phyloP scores from a whole-genome alignment of 2,329 filamentous ascomycete genomes.

The Knoxdaviesia capensis region DNA sequence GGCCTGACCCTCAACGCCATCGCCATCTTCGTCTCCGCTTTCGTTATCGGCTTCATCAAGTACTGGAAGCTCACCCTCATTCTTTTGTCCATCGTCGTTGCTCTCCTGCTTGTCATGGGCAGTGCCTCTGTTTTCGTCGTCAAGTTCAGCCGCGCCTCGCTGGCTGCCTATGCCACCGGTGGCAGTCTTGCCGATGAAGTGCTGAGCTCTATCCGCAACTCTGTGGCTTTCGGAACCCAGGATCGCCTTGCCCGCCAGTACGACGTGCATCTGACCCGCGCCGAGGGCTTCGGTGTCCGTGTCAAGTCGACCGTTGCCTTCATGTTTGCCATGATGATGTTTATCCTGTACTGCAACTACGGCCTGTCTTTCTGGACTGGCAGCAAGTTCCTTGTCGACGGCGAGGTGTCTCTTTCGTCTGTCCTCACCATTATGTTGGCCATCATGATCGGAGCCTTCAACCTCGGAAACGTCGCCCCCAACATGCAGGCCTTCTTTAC shows the following conservation, averaged over 20 bases:
- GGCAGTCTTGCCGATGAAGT: slow-evolving; percentile 88
- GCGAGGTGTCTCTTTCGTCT: slow-evolving; percentile 43
- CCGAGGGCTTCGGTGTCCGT: slow-evolving; percentile 57
- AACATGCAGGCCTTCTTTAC: slow-evolving; percentile 75
- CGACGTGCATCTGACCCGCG: slow-evolving; percentile 50
- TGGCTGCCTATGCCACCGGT: slow-evolving; percentile 64
- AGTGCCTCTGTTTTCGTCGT: slow-evolving; percentile 54
- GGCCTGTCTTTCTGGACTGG: slow-evolving; percentile 80
- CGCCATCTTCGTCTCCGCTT: slow-evolving; percentile 71
- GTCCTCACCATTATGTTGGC: slow-evolving; percentile 77
- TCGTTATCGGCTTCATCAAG: slow-evolving; percentile 75
- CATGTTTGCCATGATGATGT: slow-evolving; percentile 74
- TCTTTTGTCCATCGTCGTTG: slow-evolving; percentile 60
- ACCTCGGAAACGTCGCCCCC: slow-evolving; percentile 70
- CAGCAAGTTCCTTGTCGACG: slow-evolving; percentile 49
- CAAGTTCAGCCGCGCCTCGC: slow-evolving; percentile 58
- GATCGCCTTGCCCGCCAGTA: slow-evolving; percentile 80
- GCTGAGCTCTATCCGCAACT: slow-evolving; percentile 79
- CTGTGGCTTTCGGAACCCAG: slow-evolving; percentile 83
- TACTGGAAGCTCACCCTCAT: slow-evolving; percentile 92
- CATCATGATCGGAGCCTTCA: slow-evolving; percentile 84
- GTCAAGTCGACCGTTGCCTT: slow-evolving; percentile 51
- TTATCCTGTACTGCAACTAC: slow-evolving; percentile 71
- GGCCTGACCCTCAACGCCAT: slow-evolving; percentile 55
- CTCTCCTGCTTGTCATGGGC: slow-evolving; percentile 62